These are phyloP conservation scores for Crithidia brevicula DNA, from an alignment of 208 protist species.

Conservation along the genomic window DNA sequence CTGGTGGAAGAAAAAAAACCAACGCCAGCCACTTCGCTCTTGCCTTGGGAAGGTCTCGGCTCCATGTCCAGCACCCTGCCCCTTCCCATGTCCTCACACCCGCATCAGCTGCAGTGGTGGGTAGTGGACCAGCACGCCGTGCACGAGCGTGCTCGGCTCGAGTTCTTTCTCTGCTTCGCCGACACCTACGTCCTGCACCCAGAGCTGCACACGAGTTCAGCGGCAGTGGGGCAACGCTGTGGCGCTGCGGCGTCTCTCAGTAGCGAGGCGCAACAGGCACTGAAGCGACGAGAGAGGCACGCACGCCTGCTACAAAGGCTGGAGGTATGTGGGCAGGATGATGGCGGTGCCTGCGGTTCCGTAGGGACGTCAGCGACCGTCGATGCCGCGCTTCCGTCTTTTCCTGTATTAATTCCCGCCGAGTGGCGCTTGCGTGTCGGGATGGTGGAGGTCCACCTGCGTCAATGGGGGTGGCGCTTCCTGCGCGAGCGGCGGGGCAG, in stretches of 20 bases:
- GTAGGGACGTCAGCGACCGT: neutral
- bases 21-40: too few species aligned
- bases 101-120: slow-evolving; percentile 32
- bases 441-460: slow-evolving; percentile 40
- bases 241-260: neutral
- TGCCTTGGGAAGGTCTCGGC: too few species aligned
- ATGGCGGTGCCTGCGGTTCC: neutral
- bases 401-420: slow-evolving; percentile 36
- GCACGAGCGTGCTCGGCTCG: slow-evolving; percentile 76
- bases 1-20: too few species aligned
- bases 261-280: slow-evolving; percentile 7
- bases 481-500: slow-evolving; percentile 1
- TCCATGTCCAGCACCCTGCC: too few species aligned
- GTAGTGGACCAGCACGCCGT: slow-evolving; percentile 80
- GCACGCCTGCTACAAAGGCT: slow-evolving; percentile 5
- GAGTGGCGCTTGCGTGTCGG: slow-evolving; percentile 48
- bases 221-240: neutral
- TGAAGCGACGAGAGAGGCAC: slow-evolving; percentile 10
- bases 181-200: slow-evolving; percentile 71
- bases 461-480: slow-evolving; percentile 79
- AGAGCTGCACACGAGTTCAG: neutral
- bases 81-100: neutral
- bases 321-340: neutral
- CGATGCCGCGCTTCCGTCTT: neutral
- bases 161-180: slow-evolving; percentile 69